Conservation (phyloP, 2,329 filamentous ascomycete species). For the Camillea tinctor region DNA sequence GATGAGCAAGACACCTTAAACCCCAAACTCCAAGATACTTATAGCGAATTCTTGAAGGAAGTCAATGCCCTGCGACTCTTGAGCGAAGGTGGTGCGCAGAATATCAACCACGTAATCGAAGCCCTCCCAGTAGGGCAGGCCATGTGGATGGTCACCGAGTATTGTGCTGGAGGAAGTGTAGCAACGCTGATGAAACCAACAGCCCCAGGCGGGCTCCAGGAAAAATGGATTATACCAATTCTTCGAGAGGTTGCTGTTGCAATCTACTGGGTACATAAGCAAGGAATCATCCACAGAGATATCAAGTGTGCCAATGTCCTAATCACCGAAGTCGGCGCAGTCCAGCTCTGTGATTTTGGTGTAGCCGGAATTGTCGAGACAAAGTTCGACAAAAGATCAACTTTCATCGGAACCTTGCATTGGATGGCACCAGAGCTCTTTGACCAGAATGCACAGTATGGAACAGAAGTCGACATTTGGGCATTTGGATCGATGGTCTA, state of each 20-base stretch:
- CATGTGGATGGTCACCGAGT: constrained; percentile 87
- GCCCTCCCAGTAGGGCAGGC: constrained; percentile 74
- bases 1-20: constrained; percentile 71
- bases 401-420: constrained; percentile 78
- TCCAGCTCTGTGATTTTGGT: constrained; percentile 83
- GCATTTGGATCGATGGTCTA: constrained; percentile 79
- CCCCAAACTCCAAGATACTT: constrained; percentile 64
- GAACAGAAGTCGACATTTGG: constrained; percentile 78
- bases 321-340: constrained; percentile 71
- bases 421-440: constrained; percentile 86
- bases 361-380: constrained; percentile 76
- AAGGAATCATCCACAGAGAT: constrained; percentile 69
- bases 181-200: constrained; percentile 70
- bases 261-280: constrained; percentile 65
- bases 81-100: constrained; percentile 70
- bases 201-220: constrained; percentile 61
- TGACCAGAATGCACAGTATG: constrained; percentile 62
- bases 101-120: constrained; percentile 80
- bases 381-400: constrained; percentile 73
- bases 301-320: constrained; percentile 79
- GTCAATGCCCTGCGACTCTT: constrained; percentile 69
- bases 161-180: constrained; percentile 82
- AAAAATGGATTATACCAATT: constrained; percentile 69
- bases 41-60: constrained; percentile 68
- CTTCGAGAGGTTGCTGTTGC: constrained; percentile 65